Percentiles rank a stretch among this genome's conserved stretches.
Evolutionary conservation across 257 asterid genomes (phyloP).

Genomic region (Solanum microdontum): DNA sequence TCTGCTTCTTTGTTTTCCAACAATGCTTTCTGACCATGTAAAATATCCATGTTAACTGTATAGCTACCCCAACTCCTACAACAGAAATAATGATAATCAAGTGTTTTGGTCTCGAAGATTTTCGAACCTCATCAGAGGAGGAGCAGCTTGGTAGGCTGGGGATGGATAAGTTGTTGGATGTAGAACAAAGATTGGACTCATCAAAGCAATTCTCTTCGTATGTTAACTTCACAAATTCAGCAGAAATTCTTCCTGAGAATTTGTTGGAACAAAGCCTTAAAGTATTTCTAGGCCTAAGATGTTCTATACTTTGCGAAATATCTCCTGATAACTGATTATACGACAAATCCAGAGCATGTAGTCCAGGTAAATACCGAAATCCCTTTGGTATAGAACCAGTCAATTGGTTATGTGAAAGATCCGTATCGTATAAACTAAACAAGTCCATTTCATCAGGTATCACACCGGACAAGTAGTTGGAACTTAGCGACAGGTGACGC

Average conservation of each 20-base stretch:
- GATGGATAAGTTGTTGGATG: background rate
- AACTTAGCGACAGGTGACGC: background rate
- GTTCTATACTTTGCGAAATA: background rate
- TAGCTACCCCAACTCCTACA: background rate
- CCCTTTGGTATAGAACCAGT: constrained; percentile 13
- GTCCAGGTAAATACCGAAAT: background rate
- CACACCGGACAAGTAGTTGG: constrained; percentile 16
- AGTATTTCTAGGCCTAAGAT: background rate
- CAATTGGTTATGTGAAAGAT: constrained; percentile 20
- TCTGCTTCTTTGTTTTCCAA: constrained; percentile 29
- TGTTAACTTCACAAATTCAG: constrained; percentile 7
- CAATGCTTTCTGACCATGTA: constrained; percentile 31
- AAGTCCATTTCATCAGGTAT: constrained; percentile 10
- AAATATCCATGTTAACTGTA: constrained; percentile 9
- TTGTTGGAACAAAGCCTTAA: constrained; percentile 16
- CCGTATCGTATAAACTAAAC: background rate
- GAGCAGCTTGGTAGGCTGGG: background rate
- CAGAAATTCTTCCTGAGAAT: constrained; percentile 15
- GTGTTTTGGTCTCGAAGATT: background rate
- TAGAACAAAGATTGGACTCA: constrained; percentile 12
- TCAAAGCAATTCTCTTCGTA: constrained; percentile 17
- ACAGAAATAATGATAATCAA: background rate
- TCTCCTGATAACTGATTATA: constrained; percentile 20
- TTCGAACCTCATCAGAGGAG: background rate
- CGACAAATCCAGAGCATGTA: constrained; percentile 22